These are phyloP conservation scores for Yamadazyma membranifaciens DNA, from an alignment of 1,139 yeast species.

Conservation along the genomic window DNA sequence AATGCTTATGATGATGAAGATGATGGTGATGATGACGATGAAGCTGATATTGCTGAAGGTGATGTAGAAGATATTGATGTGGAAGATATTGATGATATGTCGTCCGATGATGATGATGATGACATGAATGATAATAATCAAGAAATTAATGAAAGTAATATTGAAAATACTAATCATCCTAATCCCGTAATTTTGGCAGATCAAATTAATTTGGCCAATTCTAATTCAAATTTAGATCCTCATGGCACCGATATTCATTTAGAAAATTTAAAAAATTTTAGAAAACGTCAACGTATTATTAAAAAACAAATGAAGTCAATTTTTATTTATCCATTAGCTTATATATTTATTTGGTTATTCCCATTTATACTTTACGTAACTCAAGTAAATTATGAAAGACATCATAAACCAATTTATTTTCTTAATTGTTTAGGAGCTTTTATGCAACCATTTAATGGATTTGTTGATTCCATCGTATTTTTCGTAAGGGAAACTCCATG, in stretches of 20 bases:
- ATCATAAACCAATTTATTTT: conserved; percentile 59
- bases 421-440: conserved; percentile 66
- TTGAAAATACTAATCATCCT: conserved; percentile 1
- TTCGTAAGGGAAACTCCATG: conserved; percentile 78
- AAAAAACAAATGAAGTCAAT: conserved; percentile 78
- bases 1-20: conserved; percentile 12
- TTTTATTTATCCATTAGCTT: conserved; percentile 82
- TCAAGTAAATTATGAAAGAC: conserved; percentile 50
- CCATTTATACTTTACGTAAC: conserved; percentile 74
- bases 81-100: conserved; percentile 11
- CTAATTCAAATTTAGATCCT: conserved; percentile 5
- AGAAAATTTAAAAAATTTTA: conserved; percentile 59
- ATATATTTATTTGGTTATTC: conserved; percentile 74
- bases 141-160: conserved; percentile 1
- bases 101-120: conserved; percentile 12
- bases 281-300: conserved; percentile 60
- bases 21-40: conserved; percentile 14
- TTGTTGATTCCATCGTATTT: conserved; percentile 75
- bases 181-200: background rate
- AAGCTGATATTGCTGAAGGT: conserved; percentile 11
- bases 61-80: conserved; percentile 12
- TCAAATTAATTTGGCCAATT: background rate
- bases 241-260: conserved; percentile 44
- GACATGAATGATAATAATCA: conserved; percentile 9
- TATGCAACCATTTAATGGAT: conserved; percentile 78